phyloP scores from a whole-genome alignment of 805 yeast genomes.

The Saccharomycopsis capsularis region DNA sequence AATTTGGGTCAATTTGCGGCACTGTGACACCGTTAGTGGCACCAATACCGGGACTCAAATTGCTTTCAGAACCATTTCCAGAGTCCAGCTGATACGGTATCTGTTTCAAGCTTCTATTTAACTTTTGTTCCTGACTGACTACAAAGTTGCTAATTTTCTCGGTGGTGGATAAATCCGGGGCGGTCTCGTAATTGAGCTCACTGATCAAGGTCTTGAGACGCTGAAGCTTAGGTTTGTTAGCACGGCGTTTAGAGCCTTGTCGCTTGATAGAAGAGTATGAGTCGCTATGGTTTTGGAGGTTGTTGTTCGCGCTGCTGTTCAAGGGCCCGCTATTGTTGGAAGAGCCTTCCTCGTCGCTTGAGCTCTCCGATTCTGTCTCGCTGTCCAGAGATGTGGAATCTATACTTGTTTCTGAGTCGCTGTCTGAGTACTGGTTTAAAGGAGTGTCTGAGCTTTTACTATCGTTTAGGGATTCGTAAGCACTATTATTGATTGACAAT shows the following conservation, averaged over 20 bases:
- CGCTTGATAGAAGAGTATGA: neutral
- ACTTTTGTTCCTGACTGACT: constrained; percentile 12
- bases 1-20: constrained; percentile 21
- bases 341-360: neutral
- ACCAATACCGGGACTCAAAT: no score
- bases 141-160: constrained; percentile 18
- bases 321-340: neutral
- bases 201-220: constrained; percentile 28
- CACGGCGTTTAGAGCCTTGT: constrained; percentile 1
- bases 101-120: constrained; percentile 10
- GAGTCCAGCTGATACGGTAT: constrained; percentile 13
- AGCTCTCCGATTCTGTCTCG: neutral
- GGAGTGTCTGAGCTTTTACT: neutral
- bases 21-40: constrained; percentile 1
- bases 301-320: neutral
- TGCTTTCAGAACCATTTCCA: neutral
- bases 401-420: neutral
- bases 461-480: neutral
- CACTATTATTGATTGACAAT: neutral
- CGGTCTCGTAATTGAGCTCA: constrained; percentile 25
- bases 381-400: neutral
- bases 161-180: constrained; percentile 18
- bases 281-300: neutral
- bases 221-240: constrained; percentile 9
- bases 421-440: neutral